Conservation (phyloP, 495 filamentous ascomycete species). For the Penicillium flavigenum region DNA sequence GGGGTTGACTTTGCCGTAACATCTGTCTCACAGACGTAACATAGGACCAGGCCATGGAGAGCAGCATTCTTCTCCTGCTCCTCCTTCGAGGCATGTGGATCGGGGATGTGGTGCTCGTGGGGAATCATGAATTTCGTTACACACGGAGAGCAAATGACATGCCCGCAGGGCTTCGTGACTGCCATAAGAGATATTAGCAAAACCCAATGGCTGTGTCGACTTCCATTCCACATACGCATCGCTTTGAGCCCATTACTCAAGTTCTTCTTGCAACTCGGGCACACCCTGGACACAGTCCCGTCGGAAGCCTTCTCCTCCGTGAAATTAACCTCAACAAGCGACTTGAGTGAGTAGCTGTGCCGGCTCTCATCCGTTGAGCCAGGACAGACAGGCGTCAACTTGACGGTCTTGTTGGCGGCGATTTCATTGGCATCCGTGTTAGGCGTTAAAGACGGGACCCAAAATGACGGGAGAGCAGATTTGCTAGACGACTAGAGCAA, state of each 20-base stretch:
- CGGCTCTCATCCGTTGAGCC: conserved; percentile 65
- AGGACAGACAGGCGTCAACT: conserved; percentile 76
- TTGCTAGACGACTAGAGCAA: conserved; percentile 51
- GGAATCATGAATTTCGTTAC: conserved; percentile 83
- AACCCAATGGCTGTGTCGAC: background rate
- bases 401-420: conserved; percentile 57
- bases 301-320: conserved; percentile 63
- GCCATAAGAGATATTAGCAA: background rate
- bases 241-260: conserved; percentile 82
- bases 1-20: conserved; percentile 45
- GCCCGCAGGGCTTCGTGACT: conserved; percentile 90
- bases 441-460: conserved; percentile 88
- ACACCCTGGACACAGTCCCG: conserved; percentile 59
- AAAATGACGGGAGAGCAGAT: conserved; percentile 84
- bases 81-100: conserved; percentile 64
- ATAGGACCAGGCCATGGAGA: conserved; percentile 52
- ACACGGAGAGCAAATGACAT: conserved; percentile 88
- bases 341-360: conserved; percentile 81
- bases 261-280: conserved; percentile 84
- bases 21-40: conserved; percentile 87
- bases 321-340: conserved; percentile 76
- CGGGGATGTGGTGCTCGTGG: conserved; percentile 43
- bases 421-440: conserved; percentile 48
- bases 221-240: conserved; percentile 50
- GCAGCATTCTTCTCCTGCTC: conserved; percentile 44